Evolutionary conservation across 2,329 filamentous ascomycete genomes (phyloP).

Genomic region (Fusarium transvaalense): DNA sequence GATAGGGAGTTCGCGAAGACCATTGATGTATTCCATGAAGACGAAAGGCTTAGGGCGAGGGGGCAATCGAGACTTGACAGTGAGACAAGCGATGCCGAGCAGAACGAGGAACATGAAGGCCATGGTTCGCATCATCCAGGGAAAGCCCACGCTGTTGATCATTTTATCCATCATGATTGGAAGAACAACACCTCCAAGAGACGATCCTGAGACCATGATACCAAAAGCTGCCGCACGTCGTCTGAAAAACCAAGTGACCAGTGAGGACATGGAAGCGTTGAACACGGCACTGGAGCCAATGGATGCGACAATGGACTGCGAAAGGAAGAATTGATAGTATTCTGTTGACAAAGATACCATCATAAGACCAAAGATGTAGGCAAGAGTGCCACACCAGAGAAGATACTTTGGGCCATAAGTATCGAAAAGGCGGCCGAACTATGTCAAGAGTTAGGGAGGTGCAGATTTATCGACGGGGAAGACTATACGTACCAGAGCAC

Average conservation of each 20-base stretch:
- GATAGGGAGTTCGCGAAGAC: slow-evolving; percentile 62
- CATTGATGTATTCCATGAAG: slow-evolving; percentile 60
- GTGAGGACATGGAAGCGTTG: slow-evolving; percentile 57
- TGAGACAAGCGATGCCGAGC: slow-evolving; percentile 52
- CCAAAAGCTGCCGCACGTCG: slow-evolving; percentile 66
- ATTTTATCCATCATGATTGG: slow-evolving; percentile 71
- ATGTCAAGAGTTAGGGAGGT: not conserved
- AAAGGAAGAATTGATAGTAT: slow-evolving; percentile 61
- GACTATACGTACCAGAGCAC: slow-evolving; percentile 56
- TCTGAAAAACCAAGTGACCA: slow-evolving; percentile 65
- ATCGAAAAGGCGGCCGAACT: slow-evolving; percentile 73
- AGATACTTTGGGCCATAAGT: slow-evolving; percentile 72
- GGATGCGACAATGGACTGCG: slow-evolving; percentile 57
- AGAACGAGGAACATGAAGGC: slow-evolving; percentile 60
- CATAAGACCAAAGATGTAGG: slow-evolving; percentile 74
- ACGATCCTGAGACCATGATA: slow-evolving; percentile 65
- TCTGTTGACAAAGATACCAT: slow-evolving; percentile 67
- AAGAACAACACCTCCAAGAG: slow-evolving; percentile 68
- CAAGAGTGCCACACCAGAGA: slow-evolving; percentile 64
- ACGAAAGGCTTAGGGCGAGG: slow-evolving; percentile 61
- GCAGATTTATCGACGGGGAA: slow-evolving; percentile 17
- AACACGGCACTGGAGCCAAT: slow-evolving; percentile 60
- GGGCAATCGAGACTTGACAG: slow-evolving; percentile 56
- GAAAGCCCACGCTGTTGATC: slow-evolving; percentile 60
- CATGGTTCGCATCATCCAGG: slow-evolving; percentile 63